phyloP scores from a whole-genome alignment of 768 basidiomycete genomes.

The Naematelia aurantialba region DNA sequence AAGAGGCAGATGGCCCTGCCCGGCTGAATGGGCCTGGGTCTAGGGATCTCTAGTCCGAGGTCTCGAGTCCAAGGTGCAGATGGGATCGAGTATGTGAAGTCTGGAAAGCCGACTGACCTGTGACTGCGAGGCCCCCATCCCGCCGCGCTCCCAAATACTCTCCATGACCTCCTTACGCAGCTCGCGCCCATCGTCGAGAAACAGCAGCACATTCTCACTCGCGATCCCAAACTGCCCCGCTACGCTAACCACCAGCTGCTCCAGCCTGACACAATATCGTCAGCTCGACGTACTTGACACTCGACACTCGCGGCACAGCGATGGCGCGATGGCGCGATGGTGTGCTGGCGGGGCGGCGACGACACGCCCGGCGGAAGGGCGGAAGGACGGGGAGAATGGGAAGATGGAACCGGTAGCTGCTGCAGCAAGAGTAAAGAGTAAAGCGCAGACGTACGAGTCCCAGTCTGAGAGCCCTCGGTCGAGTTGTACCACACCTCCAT shows the following conservation, averaged over 20 bases:
- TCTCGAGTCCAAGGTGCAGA: not conserved
- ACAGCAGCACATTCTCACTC: conserved; percentile 33
- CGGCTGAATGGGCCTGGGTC: no score
- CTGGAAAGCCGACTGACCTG: conserved; percentile 8
- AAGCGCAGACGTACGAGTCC: conserved; percentile 33
- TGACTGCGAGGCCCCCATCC: conserved; percentile 16
- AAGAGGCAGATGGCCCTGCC: not conserved
- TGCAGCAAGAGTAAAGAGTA: no score
- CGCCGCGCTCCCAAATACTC: conserved; percentile 29
- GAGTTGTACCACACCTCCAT: conserved; percentile 26
- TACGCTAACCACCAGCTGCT: conserved; percentile 1
- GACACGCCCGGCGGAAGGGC: no score
- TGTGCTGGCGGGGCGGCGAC: not conserved
- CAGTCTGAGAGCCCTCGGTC: conserved; percentile 23
- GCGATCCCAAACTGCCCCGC: not conserved
- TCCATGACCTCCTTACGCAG: conserved; percentile 24
- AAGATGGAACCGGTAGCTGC: no score
- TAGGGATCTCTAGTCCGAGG: no score
- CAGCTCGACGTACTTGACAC: not conserved
- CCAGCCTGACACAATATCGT: conserved; percentile 6
- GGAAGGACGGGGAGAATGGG: no score
- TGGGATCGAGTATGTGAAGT: not conserved
- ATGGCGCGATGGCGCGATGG: no score
- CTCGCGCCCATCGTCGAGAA: conserved; percentile 40
- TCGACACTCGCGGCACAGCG: no score